These are phyloP conservation scores for Cyathus striatus DNA, from an alignment of 768 basidiomycete genomes.

Conservation along the genomic window DNA sequence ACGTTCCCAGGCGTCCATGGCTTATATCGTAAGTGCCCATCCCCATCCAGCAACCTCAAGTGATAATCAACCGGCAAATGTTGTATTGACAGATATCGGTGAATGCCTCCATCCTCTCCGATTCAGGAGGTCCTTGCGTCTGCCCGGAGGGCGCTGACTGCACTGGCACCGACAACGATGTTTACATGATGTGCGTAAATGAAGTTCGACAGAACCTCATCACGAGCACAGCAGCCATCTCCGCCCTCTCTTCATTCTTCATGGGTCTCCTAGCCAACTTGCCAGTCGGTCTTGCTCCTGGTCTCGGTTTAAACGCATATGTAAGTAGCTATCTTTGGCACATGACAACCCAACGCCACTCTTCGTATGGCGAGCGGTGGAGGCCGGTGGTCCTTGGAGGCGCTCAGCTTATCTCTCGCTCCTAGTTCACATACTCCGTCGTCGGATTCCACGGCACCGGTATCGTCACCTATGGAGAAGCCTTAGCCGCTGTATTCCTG, in stretches of 20 bases:
- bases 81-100: slow-evolving; percentile 67
- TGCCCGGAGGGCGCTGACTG: slow-evolving; percentile 61
- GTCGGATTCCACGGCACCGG: slow-evolving; percentile 81
- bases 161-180: slow-evolving; percentile 37
- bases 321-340: slow-evolving; percentile 33
- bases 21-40: slow-evolving; percentile 62
- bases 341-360: background rate
- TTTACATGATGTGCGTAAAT: slow-evolving; percentile 52
- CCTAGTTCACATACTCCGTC: slow-evolving; percentile 80
- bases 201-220: slow-evolving; percentile 74
- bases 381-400: no score
- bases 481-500: slow-evolving; percentile 80
- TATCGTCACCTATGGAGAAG: slow-evolving; percentile 71
- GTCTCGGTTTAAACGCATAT: slow-evolving; percentile 79
- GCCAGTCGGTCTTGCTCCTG: slow-evolving; percentile 87
- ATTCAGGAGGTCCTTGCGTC: slow-evolving; percentile 78
- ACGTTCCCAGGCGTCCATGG: slow-evolving; percentile 62
- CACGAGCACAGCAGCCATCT: slow-evolving; percentile 74
- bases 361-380: no score
- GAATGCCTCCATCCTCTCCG: slow-evolving; percentile 74
- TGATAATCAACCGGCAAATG: background rate
- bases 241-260: slow-evolving; percentile 69
- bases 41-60: background rate
- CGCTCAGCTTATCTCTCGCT: background rate
- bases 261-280: slow-evolving; percentile 85